A percentile compares a stretch with the other conserved stretches of the same genome.
Conservation (phyloP, 345 rosid genomes). For the Noccaea caerulescens region DNA sequence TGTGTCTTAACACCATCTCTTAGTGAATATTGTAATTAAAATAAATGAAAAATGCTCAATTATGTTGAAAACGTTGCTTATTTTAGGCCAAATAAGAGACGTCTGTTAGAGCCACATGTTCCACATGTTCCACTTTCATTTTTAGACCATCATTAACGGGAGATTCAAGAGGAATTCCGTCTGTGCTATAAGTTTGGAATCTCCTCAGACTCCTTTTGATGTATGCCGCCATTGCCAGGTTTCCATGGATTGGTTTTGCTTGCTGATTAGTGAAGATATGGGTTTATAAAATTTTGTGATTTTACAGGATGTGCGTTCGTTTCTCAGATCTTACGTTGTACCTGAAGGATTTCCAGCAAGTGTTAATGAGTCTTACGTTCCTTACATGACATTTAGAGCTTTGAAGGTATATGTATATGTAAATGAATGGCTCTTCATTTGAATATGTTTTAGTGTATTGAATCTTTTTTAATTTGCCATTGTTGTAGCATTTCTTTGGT, state of each 20-base stretch:
- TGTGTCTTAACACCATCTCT: too few species aligned
- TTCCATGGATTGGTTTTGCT: not conserved
- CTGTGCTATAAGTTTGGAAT: too few species aligned
- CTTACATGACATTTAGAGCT: slow-evolving; percentile 98
- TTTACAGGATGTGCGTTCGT: slow-evolving; percentile 81
- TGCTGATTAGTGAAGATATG: not conserved
- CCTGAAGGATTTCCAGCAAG: slow-evolving; percentile 96
- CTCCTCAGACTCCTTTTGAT: slow-evolving; percentile 76
- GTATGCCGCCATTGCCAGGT: slow-evolving; percentile 38
- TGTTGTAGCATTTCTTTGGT: slow-evolving; percentile 89
- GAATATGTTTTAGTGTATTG: slow-evolving; percentile 3
- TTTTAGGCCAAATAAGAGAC: too few species aligned
- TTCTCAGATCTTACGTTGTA: slow-evolving; percentile 88
- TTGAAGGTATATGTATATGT: slow-evolving; percentile 60
- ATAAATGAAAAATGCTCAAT: too few species aligned
- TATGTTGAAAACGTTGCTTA: too few species aligned
- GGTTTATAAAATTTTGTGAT: not conserved
- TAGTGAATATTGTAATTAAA: too few species aligned
- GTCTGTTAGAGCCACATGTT: too few species aligned
- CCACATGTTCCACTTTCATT: too few species aligned
- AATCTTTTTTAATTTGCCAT: not conserved
- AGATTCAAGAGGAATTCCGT: too few species aligned
- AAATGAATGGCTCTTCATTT: not conserved
- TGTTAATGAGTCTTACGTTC: slow-evolving; percentile 87
- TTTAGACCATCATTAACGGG: too few species aligned